phyloP scores from a whole-genome alignment of 2,329 filamentous ascomycete species.

The Aspergillus unguis region DNA sequence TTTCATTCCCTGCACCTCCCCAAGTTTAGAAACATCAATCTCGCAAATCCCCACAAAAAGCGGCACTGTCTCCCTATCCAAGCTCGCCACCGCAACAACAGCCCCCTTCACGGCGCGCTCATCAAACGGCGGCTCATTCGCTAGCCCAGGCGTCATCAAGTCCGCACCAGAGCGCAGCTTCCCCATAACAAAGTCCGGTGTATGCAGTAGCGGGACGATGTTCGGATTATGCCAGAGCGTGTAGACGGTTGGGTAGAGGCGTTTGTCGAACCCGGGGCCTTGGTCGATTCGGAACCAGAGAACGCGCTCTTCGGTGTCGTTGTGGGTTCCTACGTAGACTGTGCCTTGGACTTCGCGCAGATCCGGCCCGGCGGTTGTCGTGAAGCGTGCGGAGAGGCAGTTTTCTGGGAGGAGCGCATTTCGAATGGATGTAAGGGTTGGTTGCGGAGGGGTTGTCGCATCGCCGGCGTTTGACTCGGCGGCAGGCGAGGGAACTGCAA shows the following conservation, averaged over 20 bases:
- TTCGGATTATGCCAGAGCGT: constrained; percentile 63
- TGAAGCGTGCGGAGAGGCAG: constrained; percentile 61
- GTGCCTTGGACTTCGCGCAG: constrained; percentile 61
- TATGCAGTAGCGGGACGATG: constrained; percentile 62
- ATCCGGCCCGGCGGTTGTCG: constrained; percentile 61
- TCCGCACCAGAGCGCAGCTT: constrained; percentile 64
- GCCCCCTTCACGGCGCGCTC: constrained; percentile 56
- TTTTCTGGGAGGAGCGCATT: constrained; percentile 63
- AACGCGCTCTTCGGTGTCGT: constrained; percentile 56
- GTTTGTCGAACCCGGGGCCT: constrained; percentile 40
- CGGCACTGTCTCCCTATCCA: constrained; percentile 59
- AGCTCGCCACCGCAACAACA: constrained; percentile 61
- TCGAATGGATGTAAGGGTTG: constrained; percentile 51
- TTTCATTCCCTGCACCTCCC: constrained; percentile 57
- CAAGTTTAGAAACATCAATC: constrained; percentile 57
- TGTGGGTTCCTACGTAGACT: constrained; percentile 61
- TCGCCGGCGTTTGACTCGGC: constrained; percentile 30
- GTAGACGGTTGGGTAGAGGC: constrained; percentile 55
- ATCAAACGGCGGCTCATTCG: constrained; percentile 63
- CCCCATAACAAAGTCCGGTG: constrained; percentile 55
- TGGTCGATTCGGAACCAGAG: constrained; percentile 64
- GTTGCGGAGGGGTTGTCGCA: constrained; percentile 42
- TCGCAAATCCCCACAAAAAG: constrained; percentile 63
- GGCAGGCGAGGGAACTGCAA: constrained; percentile 44
- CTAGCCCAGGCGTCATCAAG: constrained; percentile 66